phyloP scores from a whole-genome alignment of 148 eudicot species.

The Vaccinium corymbosum region DNA sequence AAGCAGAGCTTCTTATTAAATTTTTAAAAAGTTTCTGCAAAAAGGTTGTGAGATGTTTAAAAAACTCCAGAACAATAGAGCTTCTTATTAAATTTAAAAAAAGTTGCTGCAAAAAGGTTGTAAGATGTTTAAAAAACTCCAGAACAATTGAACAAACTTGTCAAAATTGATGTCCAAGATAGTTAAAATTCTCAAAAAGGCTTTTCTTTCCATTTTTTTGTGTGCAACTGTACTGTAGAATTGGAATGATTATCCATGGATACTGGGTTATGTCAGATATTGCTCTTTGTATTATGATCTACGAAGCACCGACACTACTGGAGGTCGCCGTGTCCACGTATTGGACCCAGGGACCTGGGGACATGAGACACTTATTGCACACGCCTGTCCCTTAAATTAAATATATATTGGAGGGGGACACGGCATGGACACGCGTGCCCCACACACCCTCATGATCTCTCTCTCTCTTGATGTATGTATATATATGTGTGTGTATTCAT shows the following conservation, averaged over 20 bases:
- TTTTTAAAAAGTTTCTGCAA: background rate
- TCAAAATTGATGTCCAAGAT: background rate
- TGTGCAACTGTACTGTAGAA: background rate
- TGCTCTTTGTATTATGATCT: background rate
- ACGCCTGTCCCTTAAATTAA: no score
- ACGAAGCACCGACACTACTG: no score
- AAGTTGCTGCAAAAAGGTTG: background rate
- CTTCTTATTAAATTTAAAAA: background rate
- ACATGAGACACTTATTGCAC: no score
- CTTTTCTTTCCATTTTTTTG: background rate
- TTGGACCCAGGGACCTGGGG: no score
- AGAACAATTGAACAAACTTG: background rate
- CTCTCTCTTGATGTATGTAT: no score
- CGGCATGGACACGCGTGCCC: no score
- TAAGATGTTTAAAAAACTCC: background rate
- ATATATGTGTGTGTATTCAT: no score
- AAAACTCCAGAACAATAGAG: background rate
- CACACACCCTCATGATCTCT: no score
- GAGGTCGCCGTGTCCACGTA: no score
- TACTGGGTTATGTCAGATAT: background rate
- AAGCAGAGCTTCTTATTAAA: background rate
- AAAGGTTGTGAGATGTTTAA: background rate
- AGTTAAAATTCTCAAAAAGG: background rate
- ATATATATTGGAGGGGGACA: no score
- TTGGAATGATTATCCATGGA: background rate